phyloP scores from a whole-genome alignment of 805 yeast genomes.

The Yarrowia hollandica region DNA sequence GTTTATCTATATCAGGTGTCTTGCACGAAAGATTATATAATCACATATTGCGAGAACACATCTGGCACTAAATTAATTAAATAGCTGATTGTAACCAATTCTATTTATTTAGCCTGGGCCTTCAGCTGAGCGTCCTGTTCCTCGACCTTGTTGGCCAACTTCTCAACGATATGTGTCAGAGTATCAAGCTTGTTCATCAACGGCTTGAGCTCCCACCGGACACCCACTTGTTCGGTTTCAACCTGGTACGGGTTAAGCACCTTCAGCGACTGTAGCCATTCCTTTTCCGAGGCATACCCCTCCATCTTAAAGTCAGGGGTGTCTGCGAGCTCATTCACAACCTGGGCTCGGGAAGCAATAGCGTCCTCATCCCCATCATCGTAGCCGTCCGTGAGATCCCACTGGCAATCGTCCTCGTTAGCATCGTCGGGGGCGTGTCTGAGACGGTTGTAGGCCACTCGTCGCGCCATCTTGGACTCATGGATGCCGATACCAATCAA shows the following conservation, averaged over 20 bases:
- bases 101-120: too few relatives aligned
- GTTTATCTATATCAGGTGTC: too few relatives aligned
- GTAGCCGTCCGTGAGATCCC: conserved; percentile 82
- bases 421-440: conserved; percentile 72
- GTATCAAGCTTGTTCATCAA: conserved; percentile 32
- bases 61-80: too few relatives aligned
- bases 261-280: conserved; percentile 55
- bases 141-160: neutral
- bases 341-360: conserved; percentile 52
- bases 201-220: conserved; percentile 34
- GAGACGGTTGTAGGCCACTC: conserved; percentile 69
- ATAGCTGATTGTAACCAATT: too few relatives aligned
- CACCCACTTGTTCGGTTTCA: conserved; percentile 41
- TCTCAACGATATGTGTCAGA: conserved; percentile 32
- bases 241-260: conserved; percentile 44
- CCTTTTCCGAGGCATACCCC: conserved; percentile 52
- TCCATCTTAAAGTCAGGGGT: conserved; percentile 72
- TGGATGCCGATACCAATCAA: conserved; percentile 58
- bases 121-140: conserved; percentile 2
- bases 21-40: too few relatives aligned
- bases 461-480: conserved; percentile 66
- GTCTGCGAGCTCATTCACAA: conserved; percentile 40
- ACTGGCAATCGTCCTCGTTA: conserved; percentile 71
- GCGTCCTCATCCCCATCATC: conserved; percentile 35
- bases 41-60: too few relatives aligned